A percentile compares a stretch with the other conserved stretches of the same genome.
These are phyloP conservation scores for Talaromyces atroroseus DNA, from an alignment of 2,329 filamentous ascomycete species.

Conservation along the genomic window DNA sequence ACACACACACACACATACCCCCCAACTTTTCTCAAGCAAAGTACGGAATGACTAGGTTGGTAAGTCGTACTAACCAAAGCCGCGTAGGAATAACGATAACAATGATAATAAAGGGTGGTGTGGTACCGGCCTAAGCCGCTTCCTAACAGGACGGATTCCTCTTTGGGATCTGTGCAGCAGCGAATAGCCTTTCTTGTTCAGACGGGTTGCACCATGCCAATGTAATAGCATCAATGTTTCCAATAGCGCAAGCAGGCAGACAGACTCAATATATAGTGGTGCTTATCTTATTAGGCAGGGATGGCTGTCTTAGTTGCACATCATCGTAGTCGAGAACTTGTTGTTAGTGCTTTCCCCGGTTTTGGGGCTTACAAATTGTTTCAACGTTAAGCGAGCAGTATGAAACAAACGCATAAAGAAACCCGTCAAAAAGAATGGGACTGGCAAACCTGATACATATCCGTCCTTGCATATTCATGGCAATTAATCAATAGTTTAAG, in stretches of 20 bases:
- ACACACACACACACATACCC: constrained; percentile 1
- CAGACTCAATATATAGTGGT: neutral
- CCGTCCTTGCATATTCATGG: constrained; percentile 2
- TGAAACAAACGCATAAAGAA: neutral
- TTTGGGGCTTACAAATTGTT: neutral
- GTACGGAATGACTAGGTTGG: neutral
- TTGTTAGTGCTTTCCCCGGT: neutral
- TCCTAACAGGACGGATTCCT: neutral
- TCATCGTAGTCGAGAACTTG: constrained; percentile 1
- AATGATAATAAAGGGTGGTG: constrained; percentile 1
- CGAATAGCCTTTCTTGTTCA: neutral
- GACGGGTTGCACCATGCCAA: neutral
- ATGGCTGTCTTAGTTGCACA: constrained; percentile 4
- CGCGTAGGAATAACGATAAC: neutral
- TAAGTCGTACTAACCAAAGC: neutral
- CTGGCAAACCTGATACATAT: constrained; percentile 6
- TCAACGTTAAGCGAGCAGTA: neutral
- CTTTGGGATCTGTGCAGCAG: constrained; percentile 4
- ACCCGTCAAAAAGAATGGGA: constrained; percentile 1
- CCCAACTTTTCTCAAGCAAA: neutral
- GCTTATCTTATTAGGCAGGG: neutral
- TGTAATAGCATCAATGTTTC: neutral
- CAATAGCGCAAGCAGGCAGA: neutral
- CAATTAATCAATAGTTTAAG: neutral
- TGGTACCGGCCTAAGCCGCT: neutral